These are phyloP conservation scores for Tagetes erecta DNA, from an alignment of 129 eudicot genomes.

Conservation along the genomic window DNA sequence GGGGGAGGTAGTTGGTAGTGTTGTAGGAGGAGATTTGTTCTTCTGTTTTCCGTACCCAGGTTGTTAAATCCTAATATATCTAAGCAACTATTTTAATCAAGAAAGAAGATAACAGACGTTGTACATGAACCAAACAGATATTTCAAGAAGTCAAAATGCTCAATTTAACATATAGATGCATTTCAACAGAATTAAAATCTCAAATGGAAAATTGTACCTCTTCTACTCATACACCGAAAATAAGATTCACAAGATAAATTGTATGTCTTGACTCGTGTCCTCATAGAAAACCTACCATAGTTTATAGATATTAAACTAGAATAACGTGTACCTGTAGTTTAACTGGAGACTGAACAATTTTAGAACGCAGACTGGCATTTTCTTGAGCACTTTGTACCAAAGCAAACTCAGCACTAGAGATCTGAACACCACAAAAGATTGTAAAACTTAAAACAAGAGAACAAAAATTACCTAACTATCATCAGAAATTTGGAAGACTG, in stretches of 20 bases:
- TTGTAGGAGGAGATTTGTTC: no score
- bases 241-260: conserved; percentile 2
- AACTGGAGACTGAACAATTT: conserved; percentile 93
- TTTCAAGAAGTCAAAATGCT: conserved; percentile 3
- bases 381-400: conserved; percentile 77
- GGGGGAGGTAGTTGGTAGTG: not conserved
- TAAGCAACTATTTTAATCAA: not conserved
- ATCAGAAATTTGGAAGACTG: not conserved
- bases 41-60: not conserved
- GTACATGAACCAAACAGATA: not conserved
- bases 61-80: conserved; percentile 1
- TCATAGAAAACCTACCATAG: not conserved
- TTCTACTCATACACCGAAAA: not conserved
- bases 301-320: conserved; percentile 2
- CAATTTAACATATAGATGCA: not conserved
- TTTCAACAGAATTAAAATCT: conserved; percentile 11
- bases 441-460: conserved; percentile 20
- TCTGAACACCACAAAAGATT: conserved; percentile 30
- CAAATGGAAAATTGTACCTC: not conserved
- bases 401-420: conserved; percentile 77
- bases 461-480: not conserved
- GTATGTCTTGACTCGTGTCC: not conserved
- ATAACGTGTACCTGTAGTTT: conserved; percentile 72
- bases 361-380: conserved; percentile 75
- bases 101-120: not conserved